Evolutionary conservation across 176 grass and related monocot genomes (phyloP).

Genomic region (Oryza longistaminata): DNA sequence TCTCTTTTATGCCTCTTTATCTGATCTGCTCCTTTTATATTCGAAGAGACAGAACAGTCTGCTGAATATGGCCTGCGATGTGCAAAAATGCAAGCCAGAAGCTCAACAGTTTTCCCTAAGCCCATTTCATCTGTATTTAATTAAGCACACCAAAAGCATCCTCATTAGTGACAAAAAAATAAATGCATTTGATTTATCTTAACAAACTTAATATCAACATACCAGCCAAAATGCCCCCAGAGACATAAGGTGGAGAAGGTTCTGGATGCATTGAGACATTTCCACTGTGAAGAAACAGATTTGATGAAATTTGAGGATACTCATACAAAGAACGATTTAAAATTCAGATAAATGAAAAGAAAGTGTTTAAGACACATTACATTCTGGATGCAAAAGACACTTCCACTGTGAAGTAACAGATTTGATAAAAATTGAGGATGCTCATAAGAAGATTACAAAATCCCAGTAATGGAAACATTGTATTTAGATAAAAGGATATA

Average conservation of each 20-base stretch:
- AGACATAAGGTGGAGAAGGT: constrained; percentile 55
- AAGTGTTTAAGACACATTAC: background rate
- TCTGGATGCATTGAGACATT: constrained; percentile 76
- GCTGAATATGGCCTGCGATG: constrained; percentile 57
- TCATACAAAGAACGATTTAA: background rate
- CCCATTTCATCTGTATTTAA: constrained; percentile 96
- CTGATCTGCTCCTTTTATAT: constrained; percentile 31
- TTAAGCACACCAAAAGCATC: constrained; percentile 30
- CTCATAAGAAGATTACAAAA: constrained; percentile 1
- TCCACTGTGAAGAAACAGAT: constrained; percentile 52
- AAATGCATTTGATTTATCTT: constrained; percentile 18
- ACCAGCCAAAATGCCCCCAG: constrained; percentile 93
- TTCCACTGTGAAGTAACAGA: constrained; percentile 52
- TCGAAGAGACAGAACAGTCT: constrained; percentile 29
- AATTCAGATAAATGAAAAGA: background rate
- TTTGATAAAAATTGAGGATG: background rate
- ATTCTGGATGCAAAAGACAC: constrained; percentile 66
- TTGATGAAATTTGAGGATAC: background rate
- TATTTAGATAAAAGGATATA: constrained; percentile 10
- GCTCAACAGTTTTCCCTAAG: constrained; percentile 89
- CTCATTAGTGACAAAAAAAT: background rate
- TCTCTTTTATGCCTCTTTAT: constrained; percentile 87
- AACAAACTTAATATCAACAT: constrained; percentile 32
- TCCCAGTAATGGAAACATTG: background rate
- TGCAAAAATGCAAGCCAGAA: constrained; percentile 88